phyloP scores from a whole-genome alignment of 2,329 filamentous ascomycete species.

The Coleophoma crateriformis region DNA sequence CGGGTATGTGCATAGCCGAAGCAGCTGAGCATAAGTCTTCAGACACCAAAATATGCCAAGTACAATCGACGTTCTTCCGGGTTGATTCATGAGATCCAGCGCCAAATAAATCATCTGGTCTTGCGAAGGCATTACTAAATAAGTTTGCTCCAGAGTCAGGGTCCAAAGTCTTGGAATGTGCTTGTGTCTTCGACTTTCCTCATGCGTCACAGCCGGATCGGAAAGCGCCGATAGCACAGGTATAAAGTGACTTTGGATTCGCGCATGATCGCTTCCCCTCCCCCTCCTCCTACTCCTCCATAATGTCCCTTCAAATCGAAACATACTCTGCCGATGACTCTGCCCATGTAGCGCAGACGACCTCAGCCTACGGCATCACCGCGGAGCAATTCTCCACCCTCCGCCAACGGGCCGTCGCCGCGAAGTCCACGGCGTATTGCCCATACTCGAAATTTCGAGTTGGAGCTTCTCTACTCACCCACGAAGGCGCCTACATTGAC shows the following conservation, averaged over 20 bases:
- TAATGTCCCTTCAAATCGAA: slow-evolving; percentile 10
- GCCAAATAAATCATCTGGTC: too few relatives aligned
- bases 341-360: slow-evolving; percentile 25
- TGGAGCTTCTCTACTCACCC: slow-evolving; percentile 70
- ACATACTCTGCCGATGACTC: slow-evolving; percentile 21
- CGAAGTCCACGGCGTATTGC: slow-evolving; percentile 81
- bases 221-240: too few relatives aligned
- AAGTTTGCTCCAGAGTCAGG: too few relatives aligned
- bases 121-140: too few relatives aligned
- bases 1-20: too few relatives aligned
- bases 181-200: too few relatives aligned
- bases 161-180: too few relatives aligned
- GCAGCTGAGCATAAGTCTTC: too few relatives aligned
- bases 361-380: slow-evolving; percentile 45
- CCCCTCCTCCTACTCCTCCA: slow-evolving; percentile 3
- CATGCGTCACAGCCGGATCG: too few relatives aligned
- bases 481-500: slow-evolving; percentile 39
- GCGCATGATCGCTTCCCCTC: background rate
- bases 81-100: too few relatives aligned
- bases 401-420: slow-evolving; percentile 61
- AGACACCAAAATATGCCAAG: too few relatives aligned
- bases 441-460: slow-evolving; percentile 69
- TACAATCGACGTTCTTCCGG: too few relatives aligned
- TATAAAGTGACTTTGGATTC: background rate
- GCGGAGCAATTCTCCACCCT: slow-evolving; percentile 60